Evolutionary conservation across 768 basidiomycete species (phyloP).

Genomic region (Phaffia tasmanica): DNA sequence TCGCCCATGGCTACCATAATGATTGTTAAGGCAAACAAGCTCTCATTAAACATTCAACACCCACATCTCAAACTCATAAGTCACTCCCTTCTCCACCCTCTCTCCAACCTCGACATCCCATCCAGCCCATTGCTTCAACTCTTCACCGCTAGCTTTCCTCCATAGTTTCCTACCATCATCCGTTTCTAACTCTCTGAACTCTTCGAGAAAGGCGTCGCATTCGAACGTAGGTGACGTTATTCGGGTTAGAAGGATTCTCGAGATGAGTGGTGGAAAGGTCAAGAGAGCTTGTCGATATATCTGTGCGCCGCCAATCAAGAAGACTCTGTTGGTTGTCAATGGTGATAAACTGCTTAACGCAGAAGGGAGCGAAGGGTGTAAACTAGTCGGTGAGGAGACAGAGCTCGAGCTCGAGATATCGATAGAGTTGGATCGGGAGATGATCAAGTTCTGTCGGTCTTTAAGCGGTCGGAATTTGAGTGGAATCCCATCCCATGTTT

Average conservation of each 20-base stretch:
- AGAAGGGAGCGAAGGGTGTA: slow-evolving; percentile 35
- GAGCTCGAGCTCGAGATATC: slow-evolving; percentile 15
- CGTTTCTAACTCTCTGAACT: slow-evolving; percentile 44
- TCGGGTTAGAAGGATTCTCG: slow-evolving; percentile 79
- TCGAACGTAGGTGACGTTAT: slow-evolving; percentile 63
- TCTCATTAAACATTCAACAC: slow-evolving; percentile 31
- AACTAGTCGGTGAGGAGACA: slow-evolving; percentile 24
- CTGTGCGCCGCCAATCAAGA: slow-evolving; percentile 86
- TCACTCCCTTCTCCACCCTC: slow-evolving; percentile 69
- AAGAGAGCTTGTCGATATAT: slow-evolving; percentile 46
- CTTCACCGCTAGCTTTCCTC: slow-evolving; percentile 48
- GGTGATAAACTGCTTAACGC: slow-evolving; percentile 33
- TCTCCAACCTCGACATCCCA: slow-evolving; percentile 64
- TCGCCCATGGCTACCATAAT: too few relatives aligned
- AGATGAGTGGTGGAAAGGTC: slow-evolving; percentile 45
- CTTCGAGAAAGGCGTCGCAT: slow-evolving; percentile 79
- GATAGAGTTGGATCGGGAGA: slow-evolving; percentile 33
- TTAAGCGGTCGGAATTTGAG: slow-evolving; percentile 66
- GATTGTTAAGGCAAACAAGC: too few relatives aligned
- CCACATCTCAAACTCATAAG: slow-evolving; percentile 98
- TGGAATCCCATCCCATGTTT: slow-evolving; percentile 97
- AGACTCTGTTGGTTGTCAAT: slow-evolving; percentile 48
- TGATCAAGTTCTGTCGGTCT: slow-evolving; percentile 63
- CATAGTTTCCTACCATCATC: slow-evolving; percentile 19
- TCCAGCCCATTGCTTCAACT: slow-evolving; percentile 61